These are phyloP conservation scores for Canavalia gladiata DNA, from an alignment of 306 rosid species.

Conservation along the genomic window DNA sequence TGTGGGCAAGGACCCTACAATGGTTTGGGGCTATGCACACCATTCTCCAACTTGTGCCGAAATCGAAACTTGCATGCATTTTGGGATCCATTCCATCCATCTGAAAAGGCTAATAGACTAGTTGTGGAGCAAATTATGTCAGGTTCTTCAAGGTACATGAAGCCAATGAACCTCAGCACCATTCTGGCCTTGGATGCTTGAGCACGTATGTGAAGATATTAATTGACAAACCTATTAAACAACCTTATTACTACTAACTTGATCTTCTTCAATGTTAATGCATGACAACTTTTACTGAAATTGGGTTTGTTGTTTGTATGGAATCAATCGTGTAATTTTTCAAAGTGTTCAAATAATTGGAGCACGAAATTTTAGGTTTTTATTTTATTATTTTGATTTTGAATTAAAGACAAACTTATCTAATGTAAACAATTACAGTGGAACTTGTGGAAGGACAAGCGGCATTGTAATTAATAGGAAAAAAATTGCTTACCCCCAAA, in stretches of 20 bases:
- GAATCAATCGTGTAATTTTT: not conserved
- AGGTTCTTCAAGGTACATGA: constrained; percentile 63
- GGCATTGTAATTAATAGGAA: no score
- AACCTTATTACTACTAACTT: not conserved
- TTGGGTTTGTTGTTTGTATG: constrained; percentile 5
- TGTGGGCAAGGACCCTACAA: constrained; percentile 92
- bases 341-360: not conserved
- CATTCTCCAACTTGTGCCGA: constrained; percentile 65
- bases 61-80: constrained; percentile 62
- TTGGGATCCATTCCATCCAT: constrained; percentile 83
- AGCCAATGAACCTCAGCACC: constrained; percentile 78
- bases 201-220: constrained; percentile 11
- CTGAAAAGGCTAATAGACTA: constrained; percentile 70
- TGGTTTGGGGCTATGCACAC: constrained; percentile 71
- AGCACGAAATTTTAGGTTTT: not conserved
- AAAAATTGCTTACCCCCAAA: no score
- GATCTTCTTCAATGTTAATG: not conserved
- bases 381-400: not conserved
- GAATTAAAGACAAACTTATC: not conserved
- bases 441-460: not conserved
- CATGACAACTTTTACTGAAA: not conserved
- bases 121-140: constrained; percentile 64
- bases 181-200: constrained; percentile 59
- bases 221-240: not conserved
- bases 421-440: not conserved